Evolutionary conservation across 2,329 filamentous ascomycete species (phyloP), one percentile per base, ranked within the genome.

Genomic region (Teratosphaeria nubilosa): DNA sequence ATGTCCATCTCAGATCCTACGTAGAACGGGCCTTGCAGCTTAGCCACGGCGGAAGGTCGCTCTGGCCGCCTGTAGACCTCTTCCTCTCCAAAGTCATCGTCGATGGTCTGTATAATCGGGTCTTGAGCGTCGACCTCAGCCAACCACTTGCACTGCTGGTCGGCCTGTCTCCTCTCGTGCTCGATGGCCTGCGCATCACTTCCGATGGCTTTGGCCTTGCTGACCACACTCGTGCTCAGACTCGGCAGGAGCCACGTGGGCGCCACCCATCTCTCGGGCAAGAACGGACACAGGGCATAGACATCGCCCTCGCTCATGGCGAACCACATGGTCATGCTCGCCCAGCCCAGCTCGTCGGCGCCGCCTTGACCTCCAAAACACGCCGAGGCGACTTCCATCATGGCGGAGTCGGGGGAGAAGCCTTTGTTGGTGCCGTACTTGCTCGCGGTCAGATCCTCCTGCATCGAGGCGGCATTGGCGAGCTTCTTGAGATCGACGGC

Each of bases 241-340:
- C 90, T 91, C 2, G 91, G 88, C 14, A 96, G 84, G 32, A 94
- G 78, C 0, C 87, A 87, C 1, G 86, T 81, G n/a, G 74, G 63
- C 66, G 73, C 85, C 25, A 88, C 84, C 91, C 92, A 97, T 66
- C 87, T 90, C 55, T 85, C 85, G 0, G 94, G 94, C 32, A 99
- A 78, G 48, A 99, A 79, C 1, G 94, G 94, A 69, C 91, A 96
- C 9, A 99, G 77, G 1, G 92, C 91, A 69, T 99, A 99, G 5
- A 97, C 82, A 69, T 96, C 91, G 3, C 94, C 94, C 60, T 90
- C 88, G 41, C 85, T 84, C 88, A 96, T 99, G n/a, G 91, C 91
- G 55, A 97, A 78, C 90, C 92, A 99, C 11, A 99, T 79, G 0
- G 94, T 97, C 88, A 96, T 96, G 10, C 91, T 85, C 7, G 91